Percentiles rank a stretch among this genome's conserved stretches.
phyloP scores from a whole-genome alignment of 2,329 filamentous ascomycete species.

The Pyrenophora seminiperda region DNA sequence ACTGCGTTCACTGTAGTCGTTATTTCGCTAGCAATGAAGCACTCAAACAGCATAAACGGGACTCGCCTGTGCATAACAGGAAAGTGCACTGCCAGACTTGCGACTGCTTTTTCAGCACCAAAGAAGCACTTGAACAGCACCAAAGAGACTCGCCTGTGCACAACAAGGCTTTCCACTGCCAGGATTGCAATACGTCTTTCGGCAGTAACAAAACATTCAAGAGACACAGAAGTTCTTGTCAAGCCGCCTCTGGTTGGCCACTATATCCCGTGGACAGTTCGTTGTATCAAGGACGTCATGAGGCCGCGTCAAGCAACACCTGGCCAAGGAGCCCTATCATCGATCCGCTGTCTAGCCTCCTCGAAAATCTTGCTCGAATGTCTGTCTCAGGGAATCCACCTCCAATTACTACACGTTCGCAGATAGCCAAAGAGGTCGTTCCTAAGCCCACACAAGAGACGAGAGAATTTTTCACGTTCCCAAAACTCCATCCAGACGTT shows the following conservation, averaged over 20 bases:
- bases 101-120: background rate
- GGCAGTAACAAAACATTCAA: too few species aligned
- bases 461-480: background rate
- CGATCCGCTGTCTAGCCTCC: background rate
- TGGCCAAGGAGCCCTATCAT: background rate
- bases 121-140: background rate
- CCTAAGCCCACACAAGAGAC: background rate
- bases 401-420: background rate
- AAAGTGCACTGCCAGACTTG: background rate
- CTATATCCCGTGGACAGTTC: too few species aligned
- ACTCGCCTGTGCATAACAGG: background rate
- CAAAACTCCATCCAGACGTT: background rate
- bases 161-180: background rate
- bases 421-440: background rate
- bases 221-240: too few species aligned
- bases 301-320: background rate
- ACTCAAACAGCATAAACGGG: background rate
- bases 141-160: background rate
- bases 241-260: too few species aligned
- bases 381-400: background rate
- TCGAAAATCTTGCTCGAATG: background rate
- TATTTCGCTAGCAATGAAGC: background rate
- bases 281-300: too few species aligned
- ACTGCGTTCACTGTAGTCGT: background rate
- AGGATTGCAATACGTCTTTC: background rate